Evolutionary conservation across 805 yeast genomes (phyloP), one percentile per base, ranked within the genome.

Genomic region (Barnettozyma vustinii): DNA sequence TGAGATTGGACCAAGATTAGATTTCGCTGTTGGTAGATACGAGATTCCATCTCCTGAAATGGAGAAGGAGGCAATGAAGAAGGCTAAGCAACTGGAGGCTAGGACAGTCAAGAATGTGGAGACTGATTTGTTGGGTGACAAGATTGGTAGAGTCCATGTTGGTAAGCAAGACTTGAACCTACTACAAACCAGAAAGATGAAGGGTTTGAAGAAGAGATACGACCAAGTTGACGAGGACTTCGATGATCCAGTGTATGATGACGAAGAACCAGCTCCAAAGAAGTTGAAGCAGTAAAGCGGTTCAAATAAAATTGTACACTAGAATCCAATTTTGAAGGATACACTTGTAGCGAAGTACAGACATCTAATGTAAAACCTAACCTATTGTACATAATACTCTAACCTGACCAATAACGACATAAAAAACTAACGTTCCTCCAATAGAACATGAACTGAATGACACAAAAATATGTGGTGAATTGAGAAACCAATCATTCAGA

Each of bases 101-200:
- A 88, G 79, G 74, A 80, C 78, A 51, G 84, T 83, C 78, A 94
- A 94, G 88, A 94, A 94, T 64, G 83, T 94, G 47, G 84, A 84
- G 54, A 79, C 83, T 42, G 98, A 94, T 66, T 61, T 75, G 48
- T 79, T 94, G 87, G 99, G 99, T 72, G 99, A 94, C 68, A 89
- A 92, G 80, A 77, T 94, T 53, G 99, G 97, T 60, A 87, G 92
- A 71, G 82, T 94, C 61, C 99, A 94, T 66, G 86, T 94, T 69
- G 97, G 97, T 70, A 83, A 83, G 67, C 99, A 94, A 75, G 98
- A 94, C 67, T 75, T 94, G 67, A 76, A 79, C 64, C 84, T 84
- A 67, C 69, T 94, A 65, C 99, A 94, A 72, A 92, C 99, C 6
- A 82, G 99, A 72, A 94, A 94, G 81, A 89, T 94, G 97, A 94